Evolutionary conservation across 2,329 filamentous ascomycete species (phyloP), one percentile per base, ranked within the genome.

Genomic region (Calonectria leucothoes): DNA sequence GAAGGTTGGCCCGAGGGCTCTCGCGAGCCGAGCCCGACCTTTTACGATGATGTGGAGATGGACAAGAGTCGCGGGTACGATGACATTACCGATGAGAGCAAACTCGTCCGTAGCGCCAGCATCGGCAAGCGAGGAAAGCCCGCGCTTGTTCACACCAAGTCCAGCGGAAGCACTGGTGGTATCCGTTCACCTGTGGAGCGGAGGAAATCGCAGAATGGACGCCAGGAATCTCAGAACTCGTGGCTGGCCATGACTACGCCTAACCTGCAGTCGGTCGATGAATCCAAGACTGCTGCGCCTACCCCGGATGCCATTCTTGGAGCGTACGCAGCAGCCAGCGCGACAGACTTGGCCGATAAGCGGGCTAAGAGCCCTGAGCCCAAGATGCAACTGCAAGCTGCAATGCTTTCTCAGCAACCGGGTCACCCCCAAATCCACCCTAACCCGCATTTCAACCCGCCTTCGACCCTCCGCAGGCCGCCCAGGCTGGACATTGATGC

Each of bases 401-500:
- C 45, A 37, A 37, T 66, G 23, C 63, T 25, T 15, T 8, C 25
- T 17, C 55, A 42, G 7, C 48, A 55, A n/a, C 42, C 25, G 6
- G 14, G 3, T 20, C 65, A 55, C 20, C 20, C 49, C 11, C 70
- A 72, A 25, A 25, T 72, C 17, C 63, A 59, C 27, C 37, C 65
- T 20, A 25, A 59, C 29, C 65, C 70, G 25, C 37, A 77, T n/a
- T 76, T 76, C 33, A 89, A 86, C 75, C 85, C 86, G 23, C 77
- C 91, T 29, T 92, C 91, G 14, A 89, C 88, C 15, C 87, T 92
- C 70, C 86, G 89, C 76, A 86, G 90, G 63, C 96, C 96, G 37
- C 94, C 95, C 4, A 91, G 91, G 42, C 86, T 98, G 5, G 92
- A 98, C 81, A 93, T 98, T 29, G 93, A 96, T 81, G 94, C 94